phyloP scores from a whole-genome alignment of 176 grass and related monocot genomes.

The Oryza glumipatula region DNA sequence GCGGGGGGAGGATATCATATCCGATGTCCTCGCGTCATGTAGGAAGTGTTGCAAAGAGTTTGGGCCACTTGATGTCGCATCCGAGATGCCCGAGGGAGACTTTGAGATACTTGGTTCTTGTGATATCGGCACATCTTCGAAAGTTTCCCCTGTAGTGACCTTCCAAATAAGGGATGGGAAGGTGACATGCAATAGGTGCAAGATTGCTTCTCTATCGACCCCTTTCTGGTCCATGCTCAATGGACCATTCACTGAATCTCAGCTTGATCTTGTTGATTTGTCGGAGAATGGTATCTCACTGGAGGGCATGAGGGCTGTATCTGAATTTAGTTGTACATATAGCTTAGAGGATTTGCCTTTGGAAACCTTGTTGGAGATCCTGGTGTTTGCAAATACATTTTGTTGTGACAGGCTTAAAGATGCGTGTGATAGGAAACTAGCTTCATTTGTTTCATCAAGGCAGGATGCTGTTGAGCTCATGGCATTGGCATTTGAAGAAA shows the following conservation, averaged over 20 bases:
- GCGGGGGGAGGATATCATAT: conserved; percentile 75
- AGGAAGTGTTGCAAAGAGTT: conserved; percentile 70
- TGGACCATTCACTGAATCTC: conserved; percentile 85
- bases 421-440: conserved; percentile 80
- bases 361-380: conserved; percentile 78
- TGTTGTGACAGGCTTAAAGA: conserved; percentile 90
- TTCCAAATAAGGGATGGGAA: conserved; percentile 79
- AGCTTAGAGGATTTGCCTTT: conserved; percentile 62
- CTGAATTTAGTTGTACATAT: conserved; percentile 63
- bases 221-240: conserved; percentile 95
- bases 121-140: neutral
- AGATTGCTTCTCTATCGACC: conserved; percentile 73
- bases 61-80: conserved; percentile 69
- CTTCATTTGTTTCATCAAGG: conserved; percentile 69
- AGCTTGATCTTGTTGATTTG: conserved; percentile 86
- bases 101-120: conserved; percentile 40
- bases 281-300: conserved; percentile 85
- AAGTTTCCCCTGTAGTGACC: conserved; percentile 51
- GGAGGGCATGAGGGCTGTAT: conserved; percentile 67
- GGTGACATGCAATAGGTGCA: conserved; percentile 73
- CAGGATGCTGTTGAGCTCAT: conserved; percentile 89
- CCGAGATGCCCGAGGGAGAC: conserved; percentile 54
- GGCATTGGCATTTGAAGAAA: conserved; percentile 76
- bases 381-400: conserved; percentile 87
- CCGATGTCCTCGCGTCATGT: conserved; percentile 73